These are phyloP conservation scores for Detonula confervacea DNA, from an alignment of 352 stramenopile genomes.

Conservation along the genomic window DNA sequence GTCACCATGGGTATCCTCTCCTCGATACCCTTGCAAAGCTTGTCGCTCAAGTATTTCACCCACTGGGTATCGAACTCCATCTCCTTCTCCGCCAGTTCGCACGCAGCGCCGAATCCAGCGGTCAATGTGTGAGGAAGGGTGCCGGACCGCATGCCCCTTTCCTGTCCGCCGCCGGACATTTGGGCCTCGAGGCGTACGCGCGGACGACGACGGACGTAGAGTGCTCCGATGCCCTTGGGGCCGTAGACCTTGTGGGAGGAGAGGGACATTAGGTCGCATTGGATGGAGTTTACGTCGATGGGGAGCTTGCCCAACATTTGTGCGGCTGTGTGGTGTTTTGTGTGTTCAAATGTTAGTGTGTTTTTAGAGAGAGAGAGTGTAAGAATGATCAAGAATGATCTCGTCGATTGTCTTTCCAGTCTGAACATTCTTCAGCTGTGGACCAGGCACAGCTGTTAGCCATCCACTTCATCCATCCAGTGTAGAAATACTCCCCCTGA, in stretches of 20 bases:
- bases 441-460: no score
- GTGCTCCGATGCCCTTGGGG: conserved; percentile 97
- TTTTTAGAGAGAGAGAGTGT: neutral
- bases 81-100: conserved; percentile 91
- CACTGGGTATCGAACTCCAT: conserved; percentile 96
- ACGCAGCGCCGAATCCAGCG: conserved; percentile 89
- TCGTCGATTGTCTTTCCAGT: no score
- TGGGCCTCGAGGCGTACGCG: conserved; percentile 97
- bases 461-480: no score
- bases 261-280: conserved; percentile 99
- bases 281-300: conserved; percentile 97
- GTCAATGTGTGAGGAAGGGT: conserved; percentile 88
- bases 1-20: conserved; percentile 92
- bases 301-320: conserved; percentile 97
- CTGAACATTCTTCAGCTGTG: no score
- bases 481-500: no score
- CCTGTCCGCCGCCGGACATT: conserved; percentile 97
- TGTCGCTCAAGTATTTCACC: conserved; percentile 93
- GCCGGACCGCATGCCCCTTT: conserved; percentile 94
- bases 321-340: conserved; percentile 76
- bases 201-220: conserved; percentile 96
- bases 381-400: neutral
- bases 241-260: conserved; percentile 98
- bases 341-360: neutral
- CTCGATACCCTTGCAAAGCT: conserved; percentile 91